Evolutionary conservation across 75 land plant species (phyloP).

Genomic region (Pinus tabuliformis): DNA sequence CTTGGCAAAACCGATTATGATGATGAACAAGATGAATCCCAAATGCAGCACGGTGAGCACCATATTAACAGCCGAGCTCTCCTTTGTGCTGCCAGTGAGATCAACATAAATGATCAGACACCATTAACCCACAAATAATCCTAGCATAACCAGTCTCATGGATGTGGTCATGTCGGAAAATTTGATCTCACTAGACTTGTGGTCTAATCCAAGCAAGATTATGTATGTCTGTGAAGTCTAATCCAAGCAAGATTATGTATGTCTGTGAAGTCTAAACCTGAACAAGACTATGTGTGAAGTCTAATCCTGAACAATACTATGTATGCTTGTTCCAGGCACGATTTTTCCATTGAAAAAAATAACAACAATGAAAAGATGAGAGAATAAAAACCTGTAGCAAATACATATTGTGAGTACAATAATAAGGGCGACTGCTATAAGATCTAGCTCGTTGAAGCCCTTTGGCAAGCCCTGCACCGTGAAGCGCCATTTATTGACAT

Average conservation of each 20-base stretch:
- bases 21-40: constrained; percentile 69
- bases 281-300: no score
- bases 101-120: neutral
- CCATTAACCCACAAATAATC: neutral
- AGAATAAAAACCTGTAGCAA: constrained; percentile 59
- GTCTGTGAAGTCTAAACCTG: no score
- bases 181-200: no score
- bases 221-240: no score
- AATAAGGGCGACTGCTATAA: constrained; percentile 70
- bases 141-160: neutral
- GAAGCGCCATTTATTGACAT: constrained; percentile 52
- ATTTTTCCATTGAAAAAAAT: no score
- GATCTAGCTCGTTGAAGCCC: constrained; percentile 71
- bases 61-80: constrained; percentile 80
- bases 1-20: constrained; percentile 67
- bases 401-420: constrained; percentile 61
- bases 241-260: no score
- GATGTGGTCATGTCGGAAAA: no score
- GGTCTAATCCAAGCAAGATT: no score
- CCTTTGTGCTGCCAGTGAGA: constrained; percentile 60
- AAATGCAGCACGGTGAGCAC: constrained; percentile 69
- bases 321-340: no score
- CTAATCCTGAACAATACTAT: no score
- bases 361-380: no score
- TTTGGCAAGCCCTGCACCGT: constrained; percentile 40